phyloP scores from a whole-genome alignment of 371 early-diverging fungal genomes.

The Dentiscutata heterogama region DNA sequence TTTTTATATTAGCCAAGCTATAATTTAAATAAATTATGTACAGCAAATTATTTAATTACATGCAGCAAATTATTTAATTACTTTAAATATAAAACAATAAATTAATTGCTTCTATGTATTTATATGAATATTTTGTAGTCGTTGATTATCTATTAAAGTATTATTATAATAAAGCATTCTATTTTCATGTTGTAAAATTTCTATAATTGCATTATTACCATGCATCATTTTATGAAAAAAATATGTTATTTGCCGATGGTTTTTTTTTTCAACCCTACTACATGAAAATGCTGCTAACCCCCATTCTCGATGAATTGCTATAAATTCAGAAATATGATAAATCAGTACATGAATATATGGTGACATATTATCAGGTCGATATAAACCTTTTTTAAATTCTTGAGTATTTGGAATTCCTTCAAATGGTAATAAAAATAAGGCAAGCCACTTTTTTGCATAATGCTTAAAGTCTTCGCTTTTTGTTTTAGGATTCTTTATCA shows the following conservation, averaged over 20 bases:
- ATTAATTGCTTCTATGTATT: background rate
- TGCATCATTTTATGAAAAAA: background rate
- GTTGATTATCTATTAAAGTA: background rate
- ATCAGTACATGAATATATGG: conserved; percentile 21
- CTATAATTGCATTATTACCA: background rate
- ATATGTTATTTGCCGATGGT: background rate
- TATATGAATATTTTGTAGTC: background rate
- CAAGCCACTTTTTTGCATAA: conserved; percentile 18
- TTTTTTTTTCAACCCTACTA: background rate
- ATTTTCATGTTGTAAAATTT: conserved; percentile 22
- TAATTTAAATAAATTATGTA: background rate
- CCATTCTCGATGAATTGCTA: background rate
- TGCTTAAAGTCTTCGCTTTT: background rate
- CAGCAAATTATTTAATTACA: too few relatives aligned
- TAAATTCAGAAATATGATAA: conserved; percentile 18
- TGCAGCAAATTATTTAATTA: too few relatives aligned
- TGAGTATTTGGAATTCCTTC: background rate
- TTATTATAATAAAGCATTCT: background rate
- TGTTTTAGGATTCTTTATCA: background rate
- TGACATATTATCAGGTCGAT: background rate
- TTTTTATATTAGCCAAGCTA: background rate
- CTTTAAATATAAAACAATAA: background rate
- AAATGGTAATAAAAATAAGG: background rate
- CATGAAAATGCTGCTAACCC: background rate
- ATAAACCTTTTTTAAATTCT: conserved; percentile 8